Conservation (phyloP, 2,329 filamentous ascomycete species). For the Cladosporium colombiae region DNA sequence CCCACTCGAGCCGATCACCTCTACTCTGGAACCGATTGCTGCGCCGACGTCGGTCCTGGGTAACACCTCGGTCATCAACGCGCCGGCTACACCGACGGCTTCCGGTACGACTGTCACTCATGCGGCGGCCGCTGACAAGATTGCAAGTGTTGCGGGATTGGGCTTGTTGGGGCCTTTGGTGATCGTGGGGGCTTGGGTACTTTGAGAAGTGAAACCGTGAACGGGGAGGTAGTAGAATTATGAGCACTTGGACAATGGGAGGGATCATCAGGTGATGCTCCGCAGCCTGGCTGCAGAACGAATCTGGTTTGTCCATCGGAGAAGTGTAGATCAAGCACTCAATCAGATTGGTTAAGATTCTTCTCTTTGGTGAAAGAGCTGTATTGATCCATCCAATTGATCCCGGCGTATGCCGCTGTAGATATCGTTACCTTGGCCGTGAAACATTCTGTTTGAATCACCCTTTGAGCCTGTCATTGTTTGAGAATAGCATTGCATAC, state of each 20-base stretch:
- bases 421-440: too few species aligned
- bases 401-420: too few species aligned
- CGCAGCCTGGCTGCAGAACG: neutral
- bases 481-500: too few species aligned
- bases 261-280: neutral
- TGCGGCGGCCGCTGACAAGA: neutral
- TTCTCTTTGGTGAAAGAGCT: neutral
- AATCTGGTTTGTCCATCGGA: neutral
- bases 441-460: too few species aligned
- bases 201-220: neutral
- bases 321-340: neutral
- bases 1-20: neutral
- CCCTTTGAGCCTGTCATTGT: too few species aligned
- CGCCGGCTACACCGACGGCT: neutral
- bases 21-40: neutral
- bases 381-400: too few species aligned
- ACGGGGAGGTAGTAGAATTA: too few species aligned
- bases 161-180: neutral
- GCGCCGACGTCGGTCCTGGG: neutral
- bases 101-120: neutral
- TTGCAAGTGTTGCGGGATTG: neutral
- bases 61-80: neutral
- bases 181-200: neutral
- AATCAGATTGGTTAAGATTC: neutral
- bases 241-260: too few species aligned